These are phyloP conservation scores for Pseudocercospora macadamiae DNA, from an alignment of 2,329 filamentous ascomycete genomes.

Conservation along the genomic window DNA sequence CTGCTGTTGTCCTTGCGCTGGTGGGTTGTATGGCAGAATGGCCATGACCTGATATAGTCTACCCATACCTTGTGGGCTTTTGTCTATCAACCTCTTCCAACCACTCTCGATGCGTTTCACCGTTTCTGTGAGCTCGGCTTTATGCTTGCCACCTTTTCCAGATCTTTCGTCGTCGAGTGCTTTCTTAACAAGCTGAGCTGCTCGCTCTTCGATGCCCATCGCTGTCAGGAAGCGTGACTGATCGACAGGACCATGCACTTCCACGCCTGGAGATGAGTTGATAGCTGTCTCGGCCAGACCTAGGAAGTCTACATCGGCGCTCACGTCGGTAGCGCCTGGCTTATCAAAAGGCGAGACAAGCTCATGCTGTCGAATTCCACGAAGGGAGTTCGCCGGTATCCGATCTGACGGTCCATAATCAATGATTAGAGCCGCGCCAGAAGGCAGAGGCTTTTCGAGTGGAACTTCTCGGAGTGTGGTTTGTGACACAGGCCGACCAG, in stretches of 20 bases:
- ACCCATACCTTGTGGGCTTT: conserved; percentile 84
- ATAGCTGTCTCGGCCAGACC: conserved; percentile 82
- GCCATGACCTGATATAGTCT: conserved; percentile 92
- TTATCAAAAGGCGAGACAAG: conserved; percentile 76
- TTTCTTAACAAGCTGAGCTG: conserved; percentile 64
- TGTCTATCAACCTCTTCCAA: conserved; percentile 83
- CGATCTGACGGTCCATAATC: conserved; percentile 84
- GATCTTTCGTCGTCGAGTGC: conserved; percentile 38
- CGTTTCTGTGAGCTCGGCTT: conserved; percentile 49
- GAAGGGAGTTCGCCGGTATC: conserved; percentile 85
- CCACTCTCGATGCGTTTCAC: conserved; percentile 68
- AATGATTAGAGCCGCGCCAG: conserved; percentile 88
- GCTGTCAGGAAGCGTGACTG: conserved; percentile 77
- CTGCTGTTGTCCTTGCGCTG: conserved; percentile 65
- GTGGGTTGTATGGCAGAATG: conserved; percentile 66
- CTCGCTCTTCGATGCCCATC: conserved; percentile 83
- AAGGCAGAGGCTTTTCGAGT: conserved; percentile 62
- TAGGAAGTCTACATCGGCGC: conserved; percentile 90
- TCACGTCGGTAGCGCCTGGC: conserved; percentile 84
- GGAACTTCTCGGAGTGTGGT: conserved; percentile 35
- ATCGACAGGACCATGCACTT: conserved; percentile 89
- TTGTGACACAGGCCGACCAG: conserved; percentile 26
- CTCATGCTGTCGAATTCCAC: conserved; percentile 79
- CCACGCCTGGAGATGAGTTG: conserved; percentile 73
- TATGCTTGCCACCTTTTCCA: conserved; percentile 42